These are phyloP conservation scores for Pleurotus sapidus DNA, from an alignment of 768 basidiomycete species.

Conservation along the genomic window DNA sequence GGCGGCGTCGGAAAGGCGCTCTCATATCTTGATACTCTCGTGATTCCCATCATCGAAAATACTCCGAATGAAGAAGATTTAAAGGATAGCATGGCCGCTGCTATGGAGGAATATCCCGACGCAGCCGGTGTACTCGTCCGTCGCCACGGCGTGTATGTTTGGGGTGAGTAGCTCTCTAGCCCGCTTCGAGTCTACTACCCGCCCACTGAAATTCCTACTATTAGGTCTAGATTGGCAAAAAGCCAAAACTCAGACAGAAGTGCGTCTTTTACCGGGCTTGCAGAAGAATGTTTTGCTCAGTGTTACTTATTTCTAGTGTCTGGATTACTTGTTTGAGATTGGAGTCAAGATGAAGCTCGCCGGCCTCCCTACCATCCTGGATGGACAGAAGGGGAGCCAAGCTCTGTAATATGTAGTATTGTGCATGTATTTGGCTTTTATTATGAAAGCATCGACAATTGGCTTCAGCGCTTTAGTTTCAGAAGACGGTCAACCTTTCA, in stretches of 20 bases:
- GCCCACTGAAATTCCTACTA: slow-evolving; percentile 3
- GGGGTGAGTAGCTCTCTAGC: slow-evolving; percentile 49
- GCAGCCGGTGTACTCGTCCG: slow-evolving; percentile 77
- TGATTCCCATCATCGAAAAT: slow-evolving; percentile 87
- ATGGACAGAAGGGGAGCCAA: slow-evolving; percentile 8
- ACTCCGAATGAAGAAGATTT: slow-evolving; percentile 90
- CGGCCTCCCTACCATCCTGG: slow-evolving; percentile 47
- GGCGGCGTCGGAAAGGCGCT: slow-evolving; percentile 75
- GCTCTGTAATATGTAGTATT: too few species aligned
- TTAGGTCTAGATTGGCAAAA: slow-evolving; percentile 78
- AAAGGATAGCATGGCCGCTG: slow-evolving; percentile 83
- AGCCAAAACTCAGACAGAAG: slow-evolving; percentile 87
- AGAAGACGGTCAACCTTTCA: too few species aligned
- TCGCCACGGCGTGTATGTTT: slow-evolving; percentile 81
- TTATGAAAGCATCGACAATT: too few species aligned
- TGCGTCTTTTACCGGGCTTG: slow-evolving; percentile 17
- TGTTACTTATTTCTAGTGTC: slow-evolving; percentile 48
- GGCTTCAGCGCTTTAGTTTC: too few species aligned
- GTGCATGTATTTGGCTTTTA: too few species aligned
- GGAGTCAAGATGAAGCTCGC: slow-evolving; percentile 79
- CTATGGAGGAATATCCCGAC: slow-evolving; percentile 77
- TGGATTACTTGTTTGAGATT: slow-evolving; percentile 90
- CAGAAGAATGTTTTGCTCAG: background rate
- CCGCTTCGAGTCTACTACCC: slow-evolving; percentile 6
- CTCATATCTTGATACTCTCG: slow-evolving; percentile 83